Evolutionary conservation across 1,284 basidiomycete genomes (phyloP).

Genomic region (Ustilago trichophora): DNA sequence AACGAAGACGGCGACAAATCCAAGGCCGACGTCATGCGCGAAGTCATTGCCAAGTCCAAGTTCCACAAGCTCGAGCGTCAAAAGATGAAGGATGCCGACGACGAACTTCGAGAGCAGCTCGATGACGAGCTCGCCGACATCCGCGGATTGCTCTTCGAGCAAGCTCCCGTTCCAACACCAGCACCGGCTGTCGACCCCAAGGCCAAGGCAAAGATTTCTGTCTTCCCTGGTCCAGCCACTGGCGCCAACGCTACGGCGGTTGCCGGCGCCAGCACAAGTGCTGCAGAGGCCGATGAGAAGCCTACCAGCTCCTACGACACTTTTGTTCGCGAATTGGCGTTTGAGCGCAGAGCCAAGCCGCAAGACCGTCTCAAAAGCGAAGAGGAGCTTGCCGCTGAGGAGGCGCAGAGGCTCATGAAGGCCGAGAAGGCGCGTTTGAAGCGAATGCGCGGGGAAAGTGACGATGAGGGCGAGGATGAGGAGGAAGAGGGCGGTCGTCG

Average conservation of each 20-base stretch:
- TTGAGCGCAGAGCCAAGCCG: slow-evolving; percentile 90
- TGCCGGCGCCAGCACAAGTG: slow-evolving; percentile 4
- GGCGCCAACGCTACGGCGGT: slow-evolving; percentile 32
- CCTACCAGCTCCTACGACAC: slow-evolving; percentile 76
- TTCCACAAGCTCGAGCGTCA: slow-evolving; percentile 79
- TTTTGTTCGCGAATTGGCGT: slow-evolving; percentile 88
- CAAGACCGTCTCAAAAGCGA: slow-evolving; percentile 97
- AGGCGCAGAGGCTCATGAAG: slow-evolving; percentile 84
- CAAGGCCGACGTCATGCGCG: slow-evolving; percentile 96
- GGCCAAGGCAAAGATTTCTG: slow-evolving; percentile 28
- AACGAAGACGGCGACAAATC: slow-evolving; percentile 70
- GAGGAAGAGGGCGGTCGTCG: slow-evolving; percentile 41
- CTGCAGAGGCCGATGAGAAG: slow-evolving; percentile 21
- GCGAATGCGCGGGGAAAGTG: slow-evolving; percentile 86
- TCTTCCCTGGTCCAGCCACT: slow-evolving; percentile 32
- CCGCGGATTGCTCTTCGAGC: slow-evolving; percentile 74
- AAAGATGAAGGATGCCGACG: slow-evolving; percentile 84
- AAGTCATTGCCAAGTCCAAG: slow-evolving; percentile 98
- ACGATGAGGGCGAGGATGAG: slow-evolving; percentile 67
- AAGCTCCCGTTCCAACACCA: slow-evolving; percentile 33
- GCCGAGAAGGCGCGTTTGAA: slow-evolving; percentile 81
- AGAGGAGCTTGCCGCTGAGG: slow-evolving; percentile 88
- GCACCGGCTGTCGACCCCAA: slow-evolving; percentile 22
- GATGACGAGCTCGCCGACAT: slow-evolving; percentile 88
- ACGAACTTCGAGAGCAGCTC: slow-evolving; percentile 84